Base-by-base conservation (phyloP, 805 yeast genomes). In the Candida corydali region DNA sequence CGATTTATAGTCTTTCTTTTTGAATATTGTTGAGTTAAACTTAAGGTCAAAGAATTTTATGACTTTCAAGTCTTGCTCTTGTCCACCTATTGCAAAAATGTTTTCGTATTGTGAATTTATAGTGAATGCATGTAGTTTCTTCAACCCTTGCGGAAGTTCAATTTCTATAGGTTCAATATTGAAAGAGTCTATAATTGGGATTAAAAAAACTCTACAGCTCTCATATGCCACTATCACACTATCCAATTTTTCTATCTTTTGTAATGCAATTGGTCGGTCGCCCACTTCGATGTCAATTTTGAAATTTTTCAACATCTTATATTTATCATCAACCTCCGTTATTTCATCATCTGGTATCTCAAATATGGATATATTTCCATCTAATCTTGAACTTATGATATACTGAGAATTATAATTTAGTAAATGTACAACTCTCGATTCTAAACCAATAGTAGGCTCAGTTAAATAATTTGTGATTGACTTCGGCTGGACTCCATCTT, bases 61-160 rank as follows among this genome's bases (percentile, higher is more conserved):
- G 15, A 81, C 59, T 35, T 74, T 75, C 4, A 85, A 61, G 54
- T 86, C 89, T 41, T 78, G 78, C 48, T 88, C 94, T 51, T 86
- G 77, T 19, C 98, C 98, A 24, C 97, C 97, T 50, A 67, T 76
- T 1, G 93, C 95, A 57, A 84, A 77, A 2, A 79, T 55, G 16
- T 76, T 74, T 6, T 56, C 54, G 15, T 65, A 69, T 11, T 55
- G 50, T 3, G 79, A 80, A 48, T 77, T 77, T 22, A 61, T 55
- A 9, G 58, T 54, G 51, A 73, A 75, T 25, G 78, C 57, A 39
- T 69, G 61, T 27, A 81, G 54, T 5, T 80, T 76, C 3, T 71
- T 78, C 27, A 58, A 61, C 23, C 47, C 42, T 5, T 22, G 24
- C 11, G 56, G 52, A 7, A 80, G 46, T 17, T 55, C 44, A 15